phyloP scores from a whole-genome alignment of 2,329 filamentous ascomycete species.

The Dothideomycetidae sp. region DNA sequence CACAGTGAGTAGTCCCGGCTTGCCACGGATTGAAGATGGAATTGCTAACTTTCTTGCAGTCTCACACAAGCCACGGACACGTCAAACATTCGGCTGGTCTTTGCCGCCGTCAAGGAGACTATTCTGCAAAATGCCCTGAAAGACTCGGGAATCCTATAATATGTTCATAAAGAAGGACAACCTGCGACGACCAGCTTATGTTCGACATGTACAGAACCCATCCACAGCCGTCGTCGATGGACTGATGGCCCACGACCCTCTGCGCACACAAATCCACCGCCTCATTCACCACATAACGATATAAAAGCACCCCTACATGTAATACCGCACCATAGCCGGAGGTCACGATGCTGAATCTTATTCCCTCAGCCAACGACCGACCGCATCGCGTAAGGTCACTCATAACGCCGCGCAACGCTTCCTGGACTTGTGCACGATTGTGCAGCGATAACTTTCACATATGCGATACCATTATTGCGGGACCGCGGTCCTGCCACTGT shows the following conservation, averaged over 20 bases:
- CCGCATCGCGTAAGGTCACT: constrained; percentile 3
- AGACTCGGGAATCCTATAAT: constrained; percentile 79
- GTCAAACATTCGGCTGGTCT: constrained; percentile 93
- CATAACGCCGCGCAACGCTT: background rate
- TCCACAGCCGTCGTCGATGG: constrained; percentile 7
- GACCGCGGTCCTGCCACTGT: background rate
- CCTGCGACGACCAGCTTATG: constrained; percentile 5
- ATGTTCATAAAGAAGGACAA: no score
- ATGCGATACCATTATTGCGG: no score
- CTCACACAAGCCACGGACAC: constrained; percentile 98
- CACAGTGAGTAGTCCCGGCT: constrained; percentile 79
- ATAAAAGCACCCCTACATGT: no score
- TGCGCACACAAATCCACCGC: no score
- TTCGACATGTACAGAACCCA: constrained; percentile 8
- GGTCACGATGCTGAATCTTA: no score
- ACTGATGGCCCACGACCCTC: constrained; percentile 7
- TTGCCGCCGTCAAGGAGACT: constrained; percentile 96
- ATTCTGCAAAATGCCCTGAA: constrained; percentile 97
- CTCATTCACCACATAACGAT: no score
- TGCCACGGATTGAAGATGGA: constrained; percentile 10
- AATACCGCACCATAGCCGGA: no score
- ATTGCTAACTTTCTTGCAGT: constrained; percentile 34
- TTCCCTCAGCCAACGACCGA: no score
- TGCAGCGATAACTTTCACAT: constrained; percentile 2
- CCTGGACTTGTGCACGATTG: background rate